Conservation (phyloP, 345 rosid species). For the Eucalyptus albens region DNA sequence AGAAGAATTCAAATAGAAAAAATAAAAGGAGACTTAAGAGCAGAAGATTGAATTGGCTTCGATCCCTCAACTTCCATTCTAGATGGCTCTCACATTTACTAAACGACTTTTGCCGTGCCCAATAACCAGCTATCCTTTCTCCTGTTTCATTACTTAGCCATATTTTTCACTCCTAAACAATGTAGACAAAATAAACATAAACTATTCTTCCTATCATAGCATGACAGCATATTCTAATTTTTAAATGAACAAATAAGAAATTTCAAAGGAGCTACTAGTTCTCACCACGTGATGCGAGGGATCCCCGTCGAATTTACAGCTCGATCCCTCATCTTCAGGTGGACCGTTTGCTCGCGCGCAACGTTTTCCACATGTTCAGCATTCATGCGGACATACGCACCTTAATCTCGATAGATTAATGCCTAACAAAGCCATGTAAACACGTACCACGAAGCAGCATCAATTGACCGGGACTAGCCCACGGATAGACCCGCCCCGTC, state of each 20-base stretch:
- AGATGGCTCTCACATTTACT: neutral
- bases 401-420: neutral
- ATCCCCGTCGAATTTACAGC: neutral
- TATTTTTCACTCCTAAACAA: neutral
- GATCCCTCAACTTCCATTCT: neutral
- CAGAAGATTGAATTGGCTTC: neutral
- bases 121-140: neutral
- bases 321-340: neutral
- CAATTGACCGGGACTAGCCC: neutral
- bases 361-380: neutral
- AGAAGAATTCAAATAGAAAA: neutral
- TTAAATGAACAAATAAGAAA: neutral
- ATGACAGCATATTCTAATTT: neutral
- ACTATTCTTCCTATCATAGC: neutral
- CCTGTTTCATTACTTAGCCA: neutral
- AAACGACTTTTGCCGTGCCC: neutral
- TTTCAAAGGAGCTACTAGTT: neutral
- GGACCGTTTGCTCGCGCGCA: fast-evolving
- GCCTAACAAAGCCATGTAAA: neutral
- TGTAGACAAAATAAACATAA: neutral
- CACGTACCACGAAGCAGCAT: neutral
- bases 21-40: neutral
- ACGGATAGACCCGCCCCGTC: neutral
- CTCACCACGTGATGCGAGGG: neutral
- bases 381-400: fast-evolving